Evolutionary conservation across 352 stramenopile species (phyloP), one percentile per base, ranked within the genome.

Genomic region (Achlya hypogyna): DNA sequence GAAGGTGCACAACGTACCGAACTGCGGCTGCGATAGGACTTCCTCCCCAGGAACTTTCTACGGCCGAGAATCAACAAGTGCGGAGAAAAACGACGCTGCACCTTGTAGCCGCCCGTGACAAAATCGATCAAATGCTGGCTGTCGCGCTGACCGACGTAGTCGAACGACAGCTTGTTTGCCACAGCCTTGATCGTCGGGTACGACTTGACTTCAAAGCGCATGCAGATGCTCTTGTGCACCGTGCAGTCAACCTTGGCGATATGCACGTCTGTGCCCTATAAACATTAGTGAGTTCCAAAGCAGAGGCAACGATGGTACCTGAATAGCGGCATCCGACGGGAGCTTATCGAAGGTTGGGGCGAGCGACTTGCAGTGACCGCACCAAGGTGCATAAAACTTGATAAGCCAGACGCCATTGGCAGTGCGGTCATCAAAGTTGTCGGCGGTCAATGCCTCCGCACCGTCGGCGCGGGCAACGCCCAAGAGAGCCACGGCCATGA

Each of bases 301-400:
- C 22, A 49, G 18, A 18, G 22, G 18, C 22, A 20, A 49, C 42
- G 42, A 49, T 20, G 42, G n/a, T 62, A 64, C 56, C 22, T 64
- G 25, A 53, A 64, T 51, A 12, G 56, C 23, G 9, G 29, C 16
- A 42, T 64, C 56, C 12, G 56, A 27, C 29, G 25, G 25, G n/a
- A 64, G 42, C 25, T 47, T 51, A 22, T 64, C 56, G 23, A 64
- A 64, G 10, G 35, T 42, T 9, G 56, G 56, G 16, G 56, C 80
- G 56, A 93, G 66, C 22, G 81, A 82, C 72, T 90, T 89, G 77
- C 81, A 91, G 68, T 91, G 83, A 43, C 82, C 82, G 53, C 82
- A 91, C 83, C 83, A 90, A 1, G 82, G 82, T 20, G 82, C 81
- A 62, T 91, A 91, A 63, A 91, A 91, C 74, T 91, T 93, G 70